These are phyloP conservation scores for Phytophthora citrophthora DNA, from an alignment of 352 stramenopile species.

Conservation along the genomic window DNA sequence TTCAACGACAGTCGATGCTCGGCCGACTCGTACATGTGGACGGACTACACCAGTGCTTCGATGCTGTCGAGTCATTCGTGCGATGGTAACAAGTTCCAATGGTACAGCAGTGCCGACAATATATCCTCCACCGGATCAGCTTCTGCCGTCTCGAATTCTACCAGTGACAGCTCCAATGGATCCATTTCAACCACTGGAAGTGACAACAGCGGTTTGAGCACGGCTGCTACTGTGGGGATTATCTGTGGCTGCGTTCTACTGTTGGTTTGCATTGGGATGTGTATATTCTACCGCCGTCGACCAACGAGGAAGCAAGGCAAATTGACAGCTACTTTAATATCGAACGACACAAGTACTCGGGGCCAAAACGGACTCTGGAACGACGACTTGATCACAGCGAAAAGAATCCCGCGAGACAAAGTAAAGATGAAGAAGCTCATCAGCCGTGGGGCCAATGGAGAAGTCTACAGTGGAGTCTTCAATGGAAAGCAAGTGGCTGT, in stretches of 20 bases:
- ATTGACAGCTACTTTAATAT: no score
- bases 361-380: slow-evolving; percentile 25
- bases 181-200: not conserved
- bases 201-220: not conserved
- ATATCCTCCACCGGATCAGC: not conserved
- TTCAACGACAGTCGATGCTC: not conserved
- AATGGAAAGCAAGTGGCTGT: slow-evolving; percentile 43
- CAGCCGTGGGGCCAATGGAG: slow-evolving; percentile 41
- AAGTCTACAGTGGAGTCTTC: slow-evolving; percentile 45
- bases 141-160: no score
- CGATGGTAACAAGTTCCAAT: not conserved
- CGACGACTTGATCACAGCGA: slow-evolving; percentile 29
- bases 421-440: slow-evolving; percentile 31
- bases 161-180: no score
- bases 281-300: no score
- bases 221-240: no score
- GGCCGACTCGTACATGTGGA: not conserved
- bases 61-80: slow-evolving; percentile 2
- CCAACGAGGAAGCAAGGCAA: no score
- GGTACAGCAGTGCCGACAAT: not conserved
- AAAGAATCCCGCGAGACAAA: slow-evolving; percentile 39
- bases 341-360: no score
- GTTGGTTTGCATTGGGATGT: no score
- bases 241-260: no score
- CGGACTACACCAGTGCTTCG: not conserved